Evolutionary conservation across 352 stramenopile genomes (phyloP).

Genomic region (Phytophthora ohioensis): DNA sequence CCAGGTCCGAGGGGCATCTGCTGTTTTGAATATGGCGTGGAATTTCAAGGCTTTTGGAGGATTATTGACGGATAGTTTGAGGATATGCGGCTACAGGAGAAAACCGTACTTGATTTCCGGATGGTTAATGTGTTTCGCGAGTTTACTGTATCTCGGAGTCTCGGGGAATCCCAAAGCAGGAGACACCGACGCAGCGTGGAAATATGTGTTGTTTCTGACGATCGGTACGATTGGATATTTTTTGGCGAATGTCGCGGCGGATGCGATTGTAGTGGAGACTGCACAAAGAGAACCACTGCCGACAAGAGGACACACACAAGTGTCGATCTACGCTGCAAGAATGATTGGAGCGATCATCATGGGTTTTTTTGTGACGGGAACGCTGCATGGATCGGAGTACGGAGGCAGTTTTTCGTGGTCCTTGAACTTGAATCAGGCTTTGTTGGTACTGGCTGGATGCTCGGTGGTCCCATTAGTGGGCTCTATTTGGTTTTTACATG

Average conservation of each 20-base stretch:
- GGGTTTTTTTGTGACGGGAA: constrained; percentile 54
- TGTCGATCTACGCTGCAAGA: constrained; percentile 54
- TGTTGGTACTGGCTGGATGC: constrained; percentile 47
- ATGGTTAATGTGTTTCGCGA: constrained; percentile 54
- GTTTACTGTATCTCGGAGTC: constrained; percentile 48
- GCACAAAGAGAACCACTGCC: constrained; percentile 68
- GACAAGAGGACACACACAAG: constrained; percentile 66
- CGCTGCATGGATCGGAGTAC: constrained; percentile 70
- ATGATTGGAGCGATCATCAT: constrained; percentile 57
- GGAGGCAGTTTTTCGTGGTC: constrained; percentile 66
- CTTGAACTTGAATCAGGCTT: constrained; percentile 37
- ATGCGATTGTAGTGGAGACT: constrained; percentile 83
- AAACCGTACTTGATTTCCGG: constrained; percentile 77
- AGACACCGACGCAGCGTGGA: constrained; percentile 45
- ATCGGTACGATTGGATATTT: constrained; percentile 88
- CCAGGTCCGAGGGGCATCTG: constrained; percentile 56
- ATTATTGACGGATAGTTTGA: constrained; percentile 69
- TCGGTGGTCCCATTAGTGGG: constrained; percentile 54
- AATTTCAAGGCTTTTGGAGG: constrained; percentile 75
- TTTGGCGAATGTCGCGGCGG: constrained; percentile 84
- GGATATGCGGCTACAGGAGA: constrained; percentile 64
- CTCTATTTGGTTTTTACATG: constrained; percentile 62
- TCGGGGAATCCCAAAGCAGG: background rate
- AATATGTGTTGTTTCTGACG: constrained; percentile 78
- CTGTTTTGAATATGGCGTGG: constrained; percentile 70